Conservation (phyloP, 2,329 filamentous ascomycete genomes). For the Botrytis aclada region DNA sequence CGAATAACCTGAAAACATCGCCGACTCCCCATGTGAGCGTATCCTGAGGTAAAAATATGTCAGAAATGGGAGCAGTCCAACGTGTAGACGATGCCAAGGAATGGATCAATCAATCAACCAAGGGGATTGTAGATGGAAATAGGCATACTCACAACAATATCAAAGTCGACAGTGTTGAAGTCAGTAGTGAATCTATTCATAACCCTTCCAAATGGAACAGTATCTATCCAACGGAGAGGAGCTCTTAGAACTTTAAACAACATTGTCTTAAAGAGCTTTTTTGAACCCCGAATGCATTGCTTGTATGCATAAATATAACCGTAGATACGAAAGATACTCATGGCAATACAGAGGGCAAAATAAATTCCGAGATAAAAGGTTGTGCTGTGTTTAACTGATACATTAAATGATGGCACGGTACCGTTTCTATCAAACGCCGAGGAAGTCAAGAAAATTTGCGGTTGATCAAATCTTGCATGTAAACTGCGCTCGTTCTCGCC, state of each 20-base stretch:
- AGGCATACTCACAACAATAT: constrained; percentile 10
- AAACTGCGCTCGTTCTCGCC: background rate
- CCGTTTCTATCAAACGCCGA: background rate
- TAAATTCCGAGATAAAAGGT: constrained; percentile 19
- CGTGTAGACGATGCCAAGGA: too few species aligned
- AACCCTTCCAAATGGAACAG: constrained; percentile 69
- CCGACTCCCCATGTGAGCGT: constrained; percentile 8
- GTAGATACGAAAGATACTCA: constrained; percentile 9
- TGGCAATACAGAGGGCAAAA: constrained; percentile 12
- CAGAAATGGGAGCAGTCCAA: background rate
- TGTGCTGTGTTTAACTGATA: background rate
- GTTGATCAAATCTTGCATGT: background rate
- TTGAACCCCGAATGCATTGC: constrained; percentile 64
- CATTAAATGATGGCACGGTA: background rate
- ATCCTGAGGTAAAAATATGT: background rate
- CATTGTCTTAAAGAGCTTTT: constrained; percentile 62
- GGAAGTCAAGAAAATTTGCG: background rate
- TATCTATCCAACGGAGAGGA: constrained; percentile 73
- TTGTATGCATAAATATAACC: constrained; percentile 60
- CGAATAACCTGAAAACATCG: constrained; percentile 43
- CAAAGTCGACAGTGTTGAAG: constrained; percentile 43
- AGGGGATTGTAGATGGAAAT: background rate
- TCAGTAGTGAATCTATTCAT: constrained; percentile 74
- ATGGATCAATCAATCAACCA: background rate
- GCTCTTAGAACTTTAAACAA: constrained; percentile 64